These are phyloP conservation scores for Syzygium aromaticum DNA, from an alignment of 345 rosid species.

Conservation along the genomic window DNA sequence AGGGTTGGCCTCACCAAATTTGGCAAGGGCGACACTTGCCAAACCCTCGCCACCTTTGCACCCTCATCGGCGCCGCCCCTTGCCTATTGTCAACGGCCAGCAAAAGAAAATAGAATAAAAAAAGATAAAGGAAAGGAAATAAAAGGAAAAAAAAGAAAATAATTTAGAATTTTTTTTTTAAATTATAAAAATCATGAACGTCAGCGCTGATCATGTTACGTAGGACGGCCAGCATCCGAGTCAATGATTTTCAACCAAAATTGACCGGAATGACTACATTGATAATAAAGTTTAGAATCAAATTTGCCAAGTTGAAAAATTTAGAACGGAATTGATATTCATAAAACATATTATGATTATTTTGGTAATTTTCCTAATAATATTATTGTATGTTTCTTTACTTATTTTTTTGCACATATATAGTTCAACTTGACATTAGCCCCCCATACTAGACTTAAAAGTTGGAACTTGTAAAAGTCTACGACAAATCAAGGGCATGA, in stretches of 20 bases:
- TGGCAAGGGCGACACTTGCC: not conserved
- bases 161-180: fast-evolving
- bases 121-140: too few species aligned
- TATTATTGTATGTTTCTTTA: not conserved
- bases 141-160: not conserved
- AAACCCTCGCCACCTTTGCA: not conserved
- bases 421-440: not conserved
- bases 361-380: not conserved
- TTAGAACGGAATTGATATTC: not conserved
- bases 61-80: not conserved
- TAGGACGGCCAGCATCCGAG: fast-evolving
- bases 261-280: fast-evolving
- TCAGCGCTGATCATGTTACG: too few species aligned
- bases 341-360: not conserved
- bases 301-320: not conserved
- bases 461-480: not conserved
- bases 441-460: not conserved
- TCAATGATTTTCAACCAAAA: not conserved
- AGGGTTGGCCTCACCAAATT: too few species aligned
- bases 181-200: too few species aligned
- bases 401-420: not conserved
- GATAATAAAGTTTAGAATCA: not conserved
- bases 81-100: fast-evolving
- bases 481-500: not conserved
- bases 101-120: too few species aligned